phyloP scores from a whole-genome alignment of 1,139 yeast species.

The Diutina neorugosa region DNA sequence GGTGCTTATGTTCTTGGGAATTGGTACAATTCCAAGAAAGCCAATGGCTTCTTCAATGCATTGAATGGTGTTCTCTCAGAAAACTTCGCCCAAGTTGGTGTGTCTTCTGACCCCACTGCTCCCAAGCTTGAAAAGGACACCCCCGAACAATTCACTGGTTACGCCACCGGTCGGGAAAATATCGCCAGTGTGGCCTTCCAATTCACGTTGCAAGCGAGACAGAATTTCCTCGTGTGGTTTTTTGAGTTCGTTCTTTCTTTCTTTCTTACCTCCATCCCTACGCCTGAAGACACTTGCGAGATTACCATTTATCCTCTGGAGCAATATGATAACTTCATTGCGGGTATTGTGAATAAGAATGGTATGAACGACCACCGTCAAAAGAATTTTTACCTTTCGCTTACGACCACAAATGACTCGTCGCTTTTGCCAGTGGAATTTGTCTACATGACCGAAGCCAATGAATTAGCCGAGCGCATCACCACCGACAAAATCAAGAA shows the following conservation, averaged over 20 bases:
- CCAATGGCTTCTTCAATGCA: conserved; percentile 34
- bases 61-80: conserved; percentile 37
- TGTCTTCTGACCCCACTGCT: conserved; percentile 9
- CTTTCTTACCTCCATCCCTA: conserved; percentile 34
- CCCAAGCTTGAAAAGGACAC: conserved; percentile 43
- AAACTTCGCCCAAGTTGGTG: conserved; percentile 78
- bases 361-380: conserved; percentile 71
- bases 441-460: conserved; percentile 83
- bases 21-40: conserved; percentile 42
- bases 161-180: conserved; percentile 83
- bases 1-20: conserved; percentile 44
- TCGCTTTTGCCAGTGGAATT: conserved; percentile 56
- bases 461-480: conserved; percentile 64
- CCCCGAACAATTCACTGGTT: conserved; percentile 58
- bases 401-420: conserved; percentile 72
- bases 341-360: conserved; percentile 76
- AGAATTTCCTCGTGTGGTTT: conserved; percentile 56
- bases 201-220: conserved; percentile 65
- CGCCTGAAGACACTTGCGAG: conserved; percentile 52
- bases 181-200: conserved; percentile 51
- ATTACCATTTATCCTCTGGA: conserved; percentile 50
- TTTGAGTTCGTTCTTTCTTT: conserved; percentile 46
- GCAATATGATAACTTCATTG: conserved; percentile 55
- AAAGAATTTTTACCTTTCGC: conserved; percentile 67
- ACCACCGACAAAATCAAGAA: conserved; percentile 38